phyloP scores from a whole-genome alignment of 202 grass and related monocot genomes.

The Setaria italica region DNA sequence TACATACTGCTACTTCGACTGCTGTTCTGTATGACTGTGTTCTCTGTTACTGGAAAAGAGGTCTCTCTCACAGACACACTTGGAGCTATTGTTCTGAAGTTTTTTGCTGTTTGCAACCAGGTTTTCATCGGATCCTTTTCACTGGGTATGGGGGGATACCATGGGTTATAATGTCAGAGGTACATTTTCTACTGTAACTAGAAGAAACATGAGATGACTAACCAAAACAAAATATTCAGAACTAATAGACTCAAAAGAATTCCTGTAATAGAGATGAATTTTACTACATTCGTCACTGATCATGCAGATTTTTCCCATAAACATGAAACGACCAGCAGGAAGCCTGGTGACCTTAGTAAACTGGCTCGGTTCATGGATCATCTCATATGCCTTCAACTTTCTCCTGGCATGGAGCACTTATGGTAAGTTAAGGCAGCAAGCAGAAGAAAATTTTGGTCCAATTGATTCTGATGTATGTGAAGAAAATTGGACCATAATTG shows the following conservation, averaged over 20 bases:
- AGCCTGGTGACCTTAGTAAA: slow-evolving; percentile 84
- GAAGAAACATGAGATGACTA: not conserved
- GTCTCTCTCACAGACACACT: not conserved
- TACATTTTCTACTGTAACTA: not conserved
- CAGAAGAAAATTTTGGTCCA: not conserved
- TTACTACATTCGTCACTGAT: not conserved
- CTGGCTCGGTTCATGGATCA: slow-evolving; percentile 75
- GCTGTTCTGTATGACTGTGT: not conserved
- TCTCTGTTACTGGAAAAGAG: not conserved
- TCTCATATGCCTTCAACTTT: slow-evolving; percentile 86
- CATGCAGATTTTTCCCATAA: slow-evolving; percentile 79
- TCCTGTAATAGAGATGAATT: not conserved
- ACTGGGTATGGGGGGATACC: slow-evolving; percentile 89
- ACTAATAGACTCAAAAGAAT: not conserved
- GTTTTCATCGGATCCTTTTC: slow-evolving; percentile 82
- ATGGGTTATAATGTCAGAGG: slow-evolving; percentile 96
- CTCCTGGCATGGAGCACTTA: slow-evolving; percentile 71
- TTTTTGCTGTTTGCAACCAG: slow-evolving; percentile 43
- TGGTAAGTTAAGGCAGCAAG: slow-evolving; percentile 42
- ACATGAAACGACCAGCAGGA: slow-evolving; percentile 80
- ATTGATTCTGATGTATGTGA: not conserved
- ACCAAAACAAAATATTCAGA: not conserved
- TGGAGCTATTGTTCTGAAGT: not conserved
- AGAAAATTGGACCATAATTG: too few species aligned
- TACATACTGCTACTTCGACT: slow-evolving; percentile 32